Base-by-base conservation (phyloP, 805 yeast species). In the Blastobotrys chiropterorum region DNA sequence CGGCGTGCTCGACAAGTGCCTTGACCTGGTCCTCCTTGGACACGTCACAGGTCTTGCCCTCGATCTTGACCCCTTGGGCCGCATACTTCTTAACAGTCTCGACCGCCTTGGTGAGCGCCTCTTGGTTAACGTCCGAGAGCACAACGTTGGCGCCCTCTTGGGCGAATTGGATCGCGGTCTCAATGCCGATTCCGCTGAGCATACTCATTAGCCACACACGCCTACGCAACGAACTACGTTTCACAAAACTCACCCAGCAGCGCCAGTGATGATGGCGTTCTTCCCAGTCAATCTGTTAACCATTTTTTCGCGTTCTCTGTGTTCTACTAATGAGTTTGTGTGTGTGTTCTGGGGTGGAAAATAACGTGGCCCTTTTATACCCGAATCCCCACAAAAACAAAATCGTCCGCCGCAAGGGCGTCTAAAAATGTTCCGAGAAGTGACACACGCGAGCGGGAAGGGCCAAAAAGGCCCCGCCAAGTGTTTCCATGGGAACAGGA, bases 91-190 rank as follows among this genome's bases (percentile, higher is more conserved):
- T 72, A 17, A 86, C 95, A 44, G 81, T 85, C 17, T 72, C 64
- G 38, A 74, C 64, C 2, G 97, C 90, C 65, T 85, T 86, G 60
- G 72, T 78, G 11, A 67, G 55, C 2, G 59, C 64, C 17, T 52
- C 57, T 16, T 59, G 63, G 52, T 66, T 66, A 62, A 89, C 84
- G 67, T 90, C 97, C 60, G 89, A 86, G 41, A 89, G 86, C 41
- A 90, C 86, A 56, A 89, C 92, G 69, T 83, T 86, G 41, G 96
- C 95, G 56, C 96, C 97, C 66, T 87, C 89, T 61, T 75, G 80
- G 51, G 90, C 95, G 67, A 85, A 86, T 69, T 81, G 81, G 50
- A 81, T 70, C 5, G 96, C 94, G 67, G 70, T 57, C 49, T 67
- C 71, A 34, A 67, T 59, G 6, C 71, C 71, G 52, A 67, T 67